Percentiles rank a stretch among this genome's conserved stretches.
Evolutionary conservation across 371 early-diverging fungal genomes (phyloP).

Genomic region (Apophysomyces elegans): DNA sequence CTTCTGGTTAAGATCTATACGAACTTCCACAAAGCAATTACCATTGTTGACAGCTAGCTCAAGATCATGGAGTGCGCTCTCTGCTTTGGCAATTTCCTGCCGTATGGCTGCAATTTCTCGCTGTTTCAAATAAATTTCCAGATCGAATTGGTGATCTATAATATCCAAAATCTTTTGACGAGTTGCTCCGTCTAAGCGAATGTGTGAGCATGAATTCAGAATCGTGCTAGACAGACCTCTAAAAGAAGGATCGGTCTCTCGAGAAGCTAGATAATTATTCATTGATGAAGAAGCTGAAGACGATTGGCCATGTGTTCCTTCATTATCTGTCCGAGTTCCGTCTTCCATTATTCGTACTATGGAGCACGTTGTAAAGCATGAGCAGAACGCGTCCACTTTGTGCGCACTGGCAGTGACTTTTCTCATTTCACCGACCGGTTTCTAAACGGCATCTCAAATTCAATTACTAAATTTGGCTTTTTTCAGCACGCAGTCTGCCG

Average conservation of each 20-base stretch:
- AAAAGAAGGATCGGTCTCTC: background rate
- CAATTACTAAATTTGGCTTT: no score
- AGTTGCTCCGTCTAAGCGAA: slow-evolving; percentile 47
- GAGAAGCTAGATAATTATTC: background rate
- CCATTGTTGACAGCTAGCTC: slow-evolving; percentile 60
- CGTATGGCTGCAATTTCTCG: slow-evolving; percentile 62
- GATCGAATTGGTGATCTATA: slow-evolving; percentile 74
- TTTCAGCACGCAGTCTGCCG: no score
- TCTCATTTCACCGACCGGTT: no score
- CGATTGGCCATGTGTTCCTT: background rate
- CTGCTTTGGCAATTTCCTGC: slow-evolving; percentile 60
- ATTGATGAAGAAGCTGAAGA: background rate
- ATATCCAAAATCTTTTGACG: slow-evolving; percentile 58
- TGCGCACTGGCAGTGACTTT: no score
- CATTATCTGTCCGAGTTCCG: background rate
- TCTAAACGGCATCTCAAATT: no score
- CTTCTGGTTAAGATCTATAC: background rate
- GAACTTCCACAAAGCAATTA: slow-evolving; percentile 18
- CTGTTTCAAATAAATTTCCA: slow-evolving; percentile 71
- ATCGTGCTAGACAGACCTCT: background rate
- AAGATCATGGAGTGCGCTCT: slow-evolving; percentile 55
- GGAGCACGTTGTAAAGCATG: background rate
- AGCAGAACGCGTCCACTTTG: background rate
- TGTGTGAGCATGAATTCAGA: background rate
- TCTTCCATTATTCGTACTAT: background rate